Percentiles rank a stretch among this genome's conserved stretches.
Conservation (phyloP, 192 early-diverging fungal genomes). For the Coemansia sp. region DNA sequence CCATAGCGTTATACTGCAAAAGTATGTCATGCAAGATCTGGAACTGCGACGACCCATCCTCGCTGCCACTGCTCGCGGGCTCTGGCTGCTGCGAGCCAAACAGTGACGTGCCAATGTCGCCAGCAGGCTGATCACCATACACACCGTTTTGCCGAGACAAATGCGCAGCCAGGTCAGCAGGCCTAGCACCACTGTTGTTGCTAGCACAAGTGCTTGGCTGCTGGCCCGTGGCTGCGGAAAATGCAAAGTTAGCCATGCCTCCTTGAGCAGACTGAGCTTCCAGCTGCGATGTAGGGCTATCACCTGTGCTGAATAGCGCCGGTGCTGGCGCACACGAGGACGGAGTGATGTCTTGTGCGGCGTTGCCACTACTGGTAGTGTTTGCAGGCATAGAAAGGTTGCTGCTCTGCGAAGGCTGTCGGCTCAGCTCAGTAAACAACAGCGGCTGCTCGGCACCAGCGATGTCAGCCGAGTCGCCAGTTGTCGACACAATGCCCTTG, state of each 20-base stretch:
- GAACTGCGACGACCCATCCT: conserved; percentile 7
- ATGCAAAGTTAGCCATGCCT: not conserved
- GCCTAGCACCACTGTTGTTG: not conserved
- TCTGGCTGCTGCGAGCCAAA: not conserved
- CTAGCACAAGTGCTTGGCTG: not conserved
- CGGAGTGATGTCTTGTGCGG: not conserved
- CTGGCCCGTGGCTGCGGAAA: not conserved
- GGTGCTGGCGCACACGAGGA: not conserved
- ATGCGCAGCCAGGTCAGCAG: not conserved
- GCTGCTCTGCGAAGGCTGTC: not conserved
- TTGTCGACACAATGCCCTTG: not conserved
- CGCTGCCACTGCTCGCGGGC: not conserved
- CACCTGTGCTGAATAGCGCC: not conserved
- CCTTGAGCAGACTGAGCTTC: not conserved
- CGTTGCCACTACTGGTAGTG: not conserved
- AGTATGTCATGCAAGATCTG: conserved; percentile 42
- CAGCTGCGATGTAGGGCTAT: not conserved
- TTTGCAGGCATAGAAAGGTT: not conserved
- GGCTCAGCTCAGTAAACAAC: conserved; percentile 30
- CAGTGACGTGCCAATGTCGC: too few relatives aligned
- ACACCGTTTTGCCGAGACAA: not conserved
- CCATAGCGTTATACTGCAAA: conserved; percentile 23
- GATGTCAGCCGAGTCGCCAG: not conserved
- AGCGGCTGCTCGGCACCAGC: conserved; percentile 8
- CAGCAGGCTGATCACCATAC: not conserved